Evolutionary conservation across 768 basidiomycete species (phyloP), one percentile per base, ranked within the genome.

Genomic region (Trametes gibbosa): DNA sequence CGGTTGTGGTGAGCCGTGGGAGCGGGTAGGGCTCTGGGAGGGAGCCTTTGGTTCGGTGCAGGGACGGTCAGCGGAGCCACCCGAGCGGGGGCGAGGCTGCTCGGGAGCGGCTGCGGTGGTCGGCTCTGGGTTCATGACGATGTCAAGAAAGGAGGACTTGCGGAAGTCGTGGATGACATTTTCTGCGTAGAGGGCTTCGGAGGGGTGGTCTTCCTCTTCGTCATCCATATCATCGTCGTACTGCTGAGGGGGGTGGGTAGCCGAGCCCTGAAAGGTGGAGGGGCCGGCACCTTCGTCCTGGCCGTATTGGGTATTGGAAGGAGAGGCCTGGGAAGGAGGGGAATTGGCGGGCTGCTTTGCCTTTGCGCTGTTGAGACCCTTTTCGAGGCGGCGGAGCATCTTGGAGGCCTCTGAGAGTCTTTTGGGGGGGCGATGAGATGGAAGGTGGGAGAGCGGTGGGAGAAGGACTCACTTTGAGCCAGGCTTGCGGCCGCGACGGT

Each of bases 391-490:
- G 52, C 91, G 84, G 52, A 92, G 84, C 88, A 92, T 90, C 71
- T 92, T 92, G 39, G 92, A 92, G 46, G 90, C 90, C 70, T 93
- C 92, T 37, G 91, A 92, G 42, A 94, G 76, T 72, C 91, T 92
- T 47, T 67, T 50, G 48, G 66, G 61, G n/a, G 17, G 61, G 42
- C 37, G 24, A 40, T 46, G 37, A 46, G 52, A 24, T 19, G 29
- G 23, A 32, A 49, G 37, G 35, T 41, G 57, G 56, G 35, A 49
- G 59, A 61, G 57, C 55, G 59, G 59, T 39, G 25, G 53, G 50
- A 43, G n/a, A 39, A 5, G 19, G 45, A 73, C 78, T 24, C 71
- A 93, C 92, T 93, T 94, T 74, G 91, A 92, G 66, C 91, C 92
- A 17, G 91, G 91, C 68, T 94, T 94, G 56, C 91, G 84, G 42